Percentiles rank a stretch among this genome's conserved stretches.
These are phyloP conservation scores for Emergomyces africanus DNA, from an alignment of 2,329 filamentous ascomycete species.

Conservation along the genomic window DNA sequence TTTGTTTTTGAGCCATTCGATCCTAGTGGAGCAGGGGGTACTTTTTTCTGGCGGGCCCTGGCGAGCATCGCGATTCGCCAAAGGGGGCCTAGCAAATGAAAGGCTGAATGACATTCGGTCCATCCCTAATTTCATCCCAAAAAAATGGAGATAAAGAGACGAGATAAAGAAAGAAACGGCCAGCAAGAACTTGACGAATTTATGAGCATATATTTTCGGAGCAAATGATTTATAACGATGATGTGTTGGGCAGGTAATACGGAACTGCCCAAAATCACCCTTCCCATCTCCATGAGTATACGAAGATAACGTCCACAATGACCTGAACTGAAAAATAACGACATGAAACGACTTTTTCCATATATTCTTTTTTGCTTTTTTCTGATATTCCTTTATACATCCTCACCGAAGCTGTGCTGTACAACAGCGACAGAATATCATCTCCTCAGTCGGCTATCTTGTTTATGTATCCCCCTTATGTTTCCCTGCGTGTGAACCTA, in stretches of 20 bases:
- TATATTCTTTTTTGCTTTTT: slow-evolving; percentile 5
- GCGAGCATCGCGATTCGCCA: background rate
- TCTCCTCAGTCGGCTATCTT: background rate
- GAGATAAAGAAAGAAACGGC: background rate
- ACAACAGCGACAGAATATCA: slow-evolving; percentile 1
- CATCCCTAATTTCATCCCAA: background rate
- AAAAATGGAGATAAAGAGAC: background rate
- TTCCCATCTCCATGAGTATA: background rate
- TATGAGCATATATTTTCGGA: background rate
- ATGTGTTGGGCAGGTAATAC: background rate
- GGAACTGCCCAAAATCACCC: background rate
- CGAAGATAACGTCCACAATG: background rate
- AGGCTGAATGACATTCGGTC: background rate
- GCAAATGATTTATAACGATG: background rate
- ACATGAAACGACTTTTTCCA: slow-evolving; percentile 5
- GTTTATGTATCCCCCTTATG: background rate
- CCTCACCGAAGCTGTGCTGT: slow-evolving; percentile 6
- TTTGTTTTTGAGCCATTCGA: background rate
- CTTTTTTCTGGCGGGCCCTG: background rate
- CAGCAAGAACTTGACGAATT: background rate
- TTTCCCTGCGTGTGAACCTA: background rate
- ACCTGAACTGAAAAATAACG: slow-evolving; percentile 2
- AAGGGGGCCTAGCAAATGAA: background rate
- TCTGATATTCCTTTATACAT: slow-evolving; percentile 5
- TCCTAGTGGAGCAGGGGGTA: background rate